These are phyloP conservation scores for Nakataea oryzae DNA, from an alignment of 2,329 filamentous ascomycete genomes.

Conservation along the genomic window DNA sequence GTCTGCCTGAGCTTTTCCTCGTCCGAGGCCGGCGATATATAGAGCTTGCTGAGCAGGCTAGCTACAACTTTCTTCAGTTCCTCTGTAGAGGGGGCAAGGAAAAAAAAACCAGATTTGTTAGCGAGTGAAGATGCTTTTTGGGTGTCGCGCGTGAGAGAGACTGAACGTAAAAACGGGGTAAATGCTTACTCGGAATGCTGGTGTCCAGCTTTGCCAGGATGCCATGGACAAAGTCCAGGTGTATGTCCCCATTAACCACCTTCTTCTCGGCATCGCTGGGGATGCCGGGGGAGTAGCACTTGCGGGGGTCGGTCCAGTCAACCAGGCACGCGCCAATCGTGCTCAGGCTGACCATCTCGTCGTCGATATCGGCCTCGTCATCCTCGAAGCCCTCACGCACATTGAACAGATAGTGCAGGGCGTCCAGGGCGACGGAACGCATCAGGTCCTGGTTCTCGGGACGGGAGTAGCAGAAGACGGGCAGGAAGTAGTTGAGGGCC, in stretches of 20 bases:
- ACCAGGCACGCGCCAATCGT: slow-evolving; percentile 74
- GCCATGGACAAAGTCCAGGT: slow-evolving; percentile 67
- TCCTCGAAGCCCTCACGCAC: slow-evolving; percentile 63
- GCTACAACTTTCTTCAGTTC: slow-evolving; percentile 81
- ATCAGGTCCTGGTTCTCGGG: slow-evolving; percentile 75
- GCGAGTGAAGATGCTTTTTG: neutral
- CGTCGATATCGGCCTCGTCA: slow-evolving; percentile 62
- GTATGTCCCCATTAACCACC: slow-evolving; percentile 64
- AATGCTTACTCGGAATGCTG: slow-evolving; percentile 53
- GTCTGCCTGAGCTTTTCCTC: slow-evolving; percentile 46
- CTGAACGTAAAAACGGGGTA: neutral
- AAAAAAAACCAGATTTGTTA: neutral
- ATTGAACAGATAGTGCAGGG: slow-evolving; percentile 65
- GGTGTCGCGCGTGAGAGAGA: neutral
- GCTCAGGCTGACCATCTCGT: slow-evolving; percentile 68
- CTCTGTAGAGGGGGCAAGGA: slow-evolving; percentile 35
- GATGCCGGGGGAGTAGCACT: slow-evolving; percentile 47
- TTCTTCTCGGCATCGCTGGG: slow-evolving; percentile 45
- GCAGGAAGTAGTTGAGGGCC: slow-evolving; percentile 84
- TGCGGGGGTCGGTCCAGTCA: slow-evolving; percentile 92
- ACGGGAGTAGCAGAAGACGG: slow-evolving; percentile 84
- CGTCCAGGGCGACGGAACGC: slow-evolving; percentile 61
- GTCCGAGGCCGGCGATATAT: slow-evolving; percentile 58
- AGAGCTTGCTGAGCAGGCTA: slow-evolving; percentile 70
- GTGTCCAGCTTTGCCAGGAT: slow-evolving; percentile 65